Conservation (phyloP, 1,284 basidiomycete genomes). For the Naganishia sp. region DNA sequence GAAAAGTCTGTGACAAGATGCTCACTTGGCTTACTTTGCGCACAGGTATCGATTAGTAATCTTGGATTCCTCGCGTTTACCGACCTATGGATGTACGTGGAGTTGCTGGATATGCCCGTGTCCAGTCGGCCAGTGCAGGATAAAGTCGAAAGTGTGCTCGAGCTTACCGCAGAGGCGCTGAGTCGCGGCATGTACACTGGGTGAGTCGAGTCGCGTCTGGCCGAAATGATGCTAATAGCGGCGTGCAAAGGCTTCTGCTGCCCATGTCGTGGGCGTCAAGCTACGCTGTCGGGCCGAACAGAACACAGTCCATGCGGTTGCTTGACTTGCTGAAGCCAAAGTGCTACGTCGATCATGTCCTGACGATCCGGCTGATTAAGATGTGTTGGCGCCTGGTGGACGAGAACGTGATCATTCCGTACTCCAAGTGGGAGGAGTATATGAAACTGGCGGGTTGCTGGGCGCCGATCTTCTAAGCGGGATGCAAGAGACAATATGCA, state of each 20-base stretch:
- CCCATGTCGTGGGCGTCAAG: constrained; percentile 36
- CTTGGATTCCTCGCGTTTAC: constrained; percentile 29
- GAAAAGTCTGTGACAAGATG: not conserved
- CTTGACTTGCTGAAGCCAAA: constrained; percentile 30
- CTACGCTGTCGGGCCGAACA: constrained; percentile 19
- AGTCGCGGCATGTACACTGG: constrained; percentile 35
- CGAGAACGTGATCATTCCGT: constrained; percentile 23
- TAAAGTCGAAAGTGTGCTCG: constrained; percentile 32
- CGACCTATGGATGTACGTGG: constrained; percentile 32
- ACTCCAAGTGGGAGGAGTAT: constrained; percentile 31
- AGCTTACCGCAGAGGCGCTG: constrained; percentile 34
- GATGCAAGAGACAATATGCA: not conserved
- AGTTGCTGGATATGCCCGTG: constrained; percentile 2
- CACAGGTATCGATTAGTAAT: constrained; percentile 29
- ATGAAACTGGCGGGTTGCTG: constrained; percentile 33
- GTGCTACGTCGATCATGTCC: constrained; percentile 35
- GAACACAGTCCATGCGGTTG: constrained; percentile 15
- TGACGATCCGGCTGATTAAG: constrained; percentile 31
- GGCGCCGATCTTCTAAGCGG: constrained; percentile 34
- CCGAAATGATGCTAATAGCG: not conserved
- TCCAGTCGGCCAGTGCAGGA: constrained; percentile 26
- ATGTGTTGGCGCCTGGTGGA: constrained; percentile 32
- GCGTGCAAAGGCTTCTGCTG: constrained; percentile 32
- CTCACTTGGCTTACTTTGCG: not conserved
- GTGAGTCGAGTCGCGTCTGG: constrained; percentile 17